These are phyloP conservation scores for Pythium diclinum DNA, from an alignment of 352 stramenopile species.

Conservation along the genomic window DNA sequence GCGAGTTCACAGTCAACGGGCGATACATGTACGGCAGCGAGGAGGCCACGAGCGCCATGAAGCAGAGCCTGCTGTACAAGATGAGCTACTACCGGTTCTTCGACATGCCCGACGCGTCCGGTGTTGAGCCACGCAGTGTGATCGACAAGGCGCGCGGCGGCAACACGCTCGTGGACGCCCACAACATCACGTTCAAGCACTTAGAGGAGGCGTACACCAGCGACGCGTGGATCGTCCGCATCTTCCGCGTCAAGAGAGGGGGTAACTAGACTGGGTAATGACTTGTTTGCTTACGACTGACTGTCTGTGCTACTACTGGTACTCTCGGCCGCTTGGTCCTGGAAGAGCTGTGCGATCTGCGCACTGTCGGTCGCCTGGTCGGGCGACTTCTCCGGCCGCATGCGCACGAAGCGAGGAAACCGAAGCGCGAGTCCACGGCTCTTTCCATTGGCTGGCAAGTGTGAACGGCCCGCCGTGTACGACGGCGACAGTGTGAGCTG, in stretches of 20 bases:
- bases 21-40: constrained; percentile 63
- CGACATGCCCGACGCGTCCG: constrained; percentile 17
- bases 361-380: constrained; percentile 94
- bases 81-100: constrained; percentile 86
- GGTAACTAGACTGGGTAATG: not conserved
- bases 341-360: constrained; percentile 85
- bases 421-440: constrained; percentile 93
- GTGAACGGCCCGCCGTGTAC: constrained; percentile 88
- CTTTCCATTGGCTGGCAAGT: not conserved
- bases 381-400: constrained; percentile 94
- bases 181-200: constrained; percentile 71
- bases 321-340: constrained; percentile 32
- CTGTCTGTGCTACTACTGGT: not conserved
- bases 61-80: constrained; percentile 91
- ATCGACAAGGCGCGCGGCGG: constrained; percentile 21
- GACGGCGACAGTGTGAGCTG: constrained; percentile 96
- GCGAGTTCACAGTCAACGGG: constrained; percentile 75
- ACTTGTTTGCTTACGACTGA: not conserved
- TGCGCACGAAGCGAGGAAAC: constrained; percentile 97
- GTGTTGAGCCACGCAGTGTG: not conserved
- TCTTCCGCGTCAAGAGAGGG: constrained; percentile 69
- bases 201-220: constrained; percentile 92
- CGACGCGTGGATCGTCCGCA: constrained; percentile 92
- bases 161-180: constrained; percentile 49
- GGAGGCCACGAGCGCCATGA: constrained; percentile 73